Conservation (phyloP, 768 basidiomycete species). For the Saitozyma podzolica region DNA sequence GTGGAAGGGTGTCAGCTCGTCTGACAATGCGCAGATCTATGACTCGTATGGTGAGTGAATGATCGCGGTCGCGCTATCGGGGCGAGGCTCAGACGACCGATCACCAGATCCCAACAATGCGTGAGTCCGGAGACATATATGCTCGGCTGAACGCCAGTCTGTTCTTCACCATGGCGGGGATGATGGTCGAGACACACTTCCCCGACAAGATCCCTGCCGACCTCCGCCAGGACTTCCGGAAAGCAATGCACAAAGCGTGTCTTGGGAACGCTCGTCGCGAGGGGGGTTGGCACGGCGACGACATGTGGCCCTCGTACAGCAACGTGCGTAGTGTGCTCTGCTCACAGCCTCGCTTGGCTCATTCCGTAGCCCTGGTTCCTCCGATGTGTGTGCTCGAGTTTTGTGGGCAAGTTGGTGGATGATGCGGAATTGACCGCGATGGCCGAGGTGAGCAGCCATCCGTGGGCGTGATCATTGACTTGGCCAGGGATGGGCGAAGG, state of each 20-base stretch:
- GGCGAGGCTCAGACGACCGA: slow-evolving; percentile 2
- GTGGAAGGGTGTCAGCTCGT: background rate
- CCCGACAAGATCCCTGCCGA: slow-evolving; percentile 6
- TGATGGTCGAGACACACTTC: slow-evolving; percentile 15
- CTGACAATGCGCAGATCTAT: slow-evolving; percentile 17
- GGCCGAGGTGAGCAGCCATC: slow-evolving; percentile 13
- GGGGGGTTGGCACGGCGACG: slow-evolving; percentile 10
- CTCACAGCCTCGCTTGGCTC: slow-evolving; percentile 2
- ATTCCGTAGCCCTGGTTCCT: slow-evolving; percentile 17
- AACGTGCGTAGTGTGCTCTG: slow-evolving; percentile 9
- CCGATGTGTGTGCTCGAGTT: slow-evolving; percentile 17
- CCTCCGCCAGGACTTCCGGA: background rate
- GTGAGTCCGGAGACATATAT: background rate
- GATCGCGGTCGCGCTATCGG: background rate
- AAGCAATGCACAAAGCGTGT: slow-evolving; percentile 20
- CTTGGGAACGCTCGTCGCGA: slow-evolving; percentile 8
- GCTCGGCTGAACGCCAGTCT: slow-evolving; percentile 11
- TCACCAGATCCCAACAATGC: slow-evolving; percentile 11
- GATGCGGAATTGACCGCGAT: slow-evolving; percentile 6
- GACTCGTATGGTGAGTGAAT: slow-evolving; percentile 17
- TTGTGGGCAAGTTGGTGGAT: slow-evolving; percentile 3
- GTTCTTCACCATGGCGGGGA: slow-evolving; percentile 24
- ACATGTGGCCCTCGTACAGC: slow-evolving; percentile 19
- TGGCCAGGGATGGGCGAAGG: slow-evolving; percentile 11
- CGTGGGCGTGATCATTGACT: background rate